Evolutionary conservation across 805 yeast genomes (phyloP), one percentile per base, ranked within the genome.

Genomic region (Candida tibetensis): DNA sequence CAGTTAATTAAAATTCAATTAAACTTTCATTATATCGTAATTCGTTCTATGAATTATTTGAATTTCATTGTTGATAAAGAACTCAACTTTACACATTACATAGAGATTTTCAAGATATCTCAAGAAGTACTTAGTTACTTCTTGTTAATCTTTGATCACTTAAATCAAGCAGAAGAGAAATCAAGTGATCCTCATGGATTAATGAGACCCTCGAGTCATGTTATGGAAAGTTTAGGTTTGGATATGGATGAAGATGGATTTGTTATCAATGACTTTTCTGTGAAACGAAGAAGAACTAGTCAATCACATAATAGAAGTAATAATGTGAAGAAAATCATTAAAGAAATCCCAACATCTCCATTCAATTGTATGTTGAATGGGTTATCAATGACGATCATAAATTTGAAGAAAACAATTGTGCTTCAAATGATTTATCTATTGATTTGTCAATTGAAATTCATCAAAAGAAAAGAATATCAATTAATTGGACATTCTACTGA

Each of bases 241-340:
- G 71, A 66, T 46, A 62, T 65, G 14, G 71, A 69, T 41, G 72
- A 69, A 32, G 74, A 68, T 44, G 74, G 74, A 17, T 66, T 66
- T 48, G 67, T 69, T 4, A 66, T 68, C 12, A 69, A 69, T 42
- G 73, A 68, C 49, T 68, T 67, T 44, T 61, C 66, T 5, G 70
- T 60, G 3, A 67, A 66, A 46, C 49, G 71, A 36, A 53, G 65
- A 33, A 56, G 53, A 40, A 33, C 44, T 6, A 44, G 46, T 31
- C 22, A 27, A 17, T 6, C 29, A 7, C 30, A 33, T 23, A 30
- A 39, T 16, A 29, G 37, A 22, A 25, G 38, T 7, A 34, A 30
- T 3, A 35, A 32, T 17, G 36, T 41, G 5, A 53, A 49, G 32
- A 37, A 46, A n/a, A 41, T 45, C 10, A 45, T 51, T 10, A 56